Evolutionary conservation across 805 yeast genomes (phyloP).

Genomic region (Priceomyces haplophilus): DNA sequence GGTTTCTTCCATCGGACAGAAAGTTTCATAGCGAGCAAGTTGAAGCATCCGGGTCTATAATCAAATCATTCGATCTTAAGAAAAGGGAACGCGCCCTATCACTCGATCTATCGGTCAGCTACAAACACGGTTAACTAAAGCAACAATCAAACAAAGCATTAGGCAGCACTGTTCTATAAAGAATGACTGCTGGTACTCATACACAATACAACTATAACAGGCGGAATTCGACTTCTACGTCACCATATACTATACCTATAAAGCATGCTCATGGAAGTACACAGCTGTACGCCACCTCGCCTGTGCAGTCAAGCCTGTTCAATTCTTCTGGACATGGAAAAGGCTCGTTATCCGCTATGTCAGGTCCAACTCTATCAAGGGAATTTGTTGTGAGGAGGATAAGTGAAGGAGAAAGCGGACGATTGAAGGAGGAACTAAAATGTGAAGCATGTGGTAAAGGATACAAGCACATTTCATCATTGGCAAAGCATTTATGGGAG

Average conservation of each 20-base stretch:
- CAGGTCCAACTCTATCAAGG: slow-evolving; percentile 49
- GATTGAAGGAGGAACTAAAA: slow-evolving; percentile 77
- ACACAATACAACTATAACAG: slow-evolving; percentile 27
- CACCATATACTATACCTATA: slow-evolving; percentile 29
- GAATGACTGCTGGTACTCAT: slow-evolving; percentile 9
- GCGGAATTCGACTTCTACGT: slow-evolving; percentile 22
- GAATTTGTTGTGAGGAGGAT: slow-evolving; percentile 80
- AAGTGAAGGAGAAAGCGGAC: slow-evolving; percentile 82
- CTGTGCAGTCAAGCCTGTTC: slow-evolving; percentile 1
- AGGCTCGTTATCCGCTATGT: slow-evolving; percentile 18
- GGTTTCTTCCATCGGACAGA: neutral
- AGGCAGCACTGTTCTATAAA: neutral
- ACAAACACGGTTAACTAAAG: neutral
- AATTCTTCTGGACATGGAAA: slow-evolving; percentile 8
- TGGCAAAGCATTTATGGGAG: slow-evolving; percentile 89
- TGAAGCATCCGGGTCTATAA: too few species aligned
- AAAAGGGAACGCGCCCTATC: neutral
- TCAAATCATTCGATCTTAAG: too few species aligned
- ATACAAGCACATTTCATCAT: slow-evolving; percentile 81
- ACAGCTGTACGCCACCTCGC: slow-evolving; percentile 7
- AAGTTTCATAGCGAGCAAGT: neutral
- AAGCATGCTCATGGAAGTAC: slow-evolving; percentile 19
- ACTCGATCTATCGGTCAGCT: neutral
- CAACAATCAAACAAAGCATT: neutral
- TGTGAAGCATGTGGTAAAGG: slow-evolving; percentile 94